Evolutionary conservation across 73 alveolate genomes (phyloP), one percentile per base, ranked within the genome.

Genomic region (Paramecium pentaurelia): DNA sequence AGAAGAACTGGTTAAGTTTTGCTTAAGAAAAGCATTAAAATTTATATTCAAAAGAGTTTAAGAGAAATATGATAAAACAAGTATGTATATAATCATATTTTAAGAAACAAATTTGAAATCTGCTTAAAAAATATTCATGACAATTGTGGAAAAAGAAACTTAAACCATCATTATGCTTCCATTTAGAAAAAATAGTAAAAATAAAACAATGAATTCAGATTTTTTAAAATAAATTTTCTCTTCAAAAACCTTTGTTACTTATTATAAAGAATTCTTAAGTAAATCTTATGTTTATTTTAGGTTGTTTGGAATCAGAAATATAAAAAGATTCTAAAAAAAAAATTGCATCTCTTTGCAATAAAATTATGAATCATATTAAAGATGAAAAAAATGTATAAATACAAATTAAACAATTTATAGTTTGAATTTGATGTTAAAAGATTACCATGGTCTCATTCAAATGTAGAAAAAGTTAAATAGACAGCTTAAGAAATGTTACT

Each of bases 151-250:
- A 28, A 34, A 64, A 10, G 84, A 64, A 28, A 64, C 42, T 12
- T 3, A 28, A 28, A 27, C 20, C 20, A 64, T 4, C 2, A 37
- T 73, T 30, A 44, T 34, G 40, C 60, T 73, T 14, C 87, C 87
- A 37, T 73, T 73, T 30, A 73, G 60, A 73, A 73, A 73, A 40
- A 73, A 73, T 38, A 73, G 87, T 10, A 73, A 36, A 73, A 73
- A 37, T 37, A 73, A 73, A 38, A 73, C 87, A 20, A 73, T 73
- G 87, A 73, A 73, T 38, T 16, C 40, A 22, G 58, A 73, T 22
- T 73, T 73, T 40, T 73, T 73, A 36, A 37, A 34, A 73, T 32
- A 34, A 73, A 73, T 73, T 12, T 73, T 73, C 84, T 37, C 60
- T 22, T 73, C 87, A 1, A 12, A 32, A 14, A 40, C 34, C 6